Evolutionary conservation across 2,329 filamentous ascomycete genomes (phyloP).

Genomic region (Pseudogymnoascus sp.): DNA sequence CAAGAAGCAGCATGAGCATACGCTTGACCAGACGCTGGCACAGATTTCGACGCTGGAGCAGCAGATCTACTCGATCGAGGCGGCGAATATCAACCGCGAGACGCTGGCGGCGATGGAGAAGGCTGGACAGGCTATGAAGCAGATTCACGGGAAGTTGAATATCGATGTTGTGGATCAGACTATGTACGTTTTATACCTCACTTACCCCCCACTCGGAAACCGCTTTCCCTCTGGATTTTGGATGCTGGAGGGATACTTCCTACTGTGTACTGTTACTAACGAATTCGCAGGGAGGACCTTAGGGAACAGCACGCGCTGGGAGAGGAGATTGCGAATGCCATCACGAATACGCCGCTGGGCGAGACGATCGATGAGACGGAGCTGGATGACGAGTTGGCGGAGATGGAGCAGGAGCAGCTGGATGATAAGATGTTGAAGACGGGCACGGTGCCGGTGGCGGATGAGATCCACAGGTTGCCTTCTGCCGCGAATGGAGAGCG

Average conservation of each 20-base stretch:
- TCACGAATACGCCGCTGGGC: constrained; percentile 61
- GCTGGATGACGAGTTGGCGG: constrained; percentile 75
- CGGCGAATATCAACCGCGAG: constrained; percentile 97
- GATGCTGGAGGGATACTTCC: background rate
- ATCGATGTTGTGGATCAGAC: constrained; percentile 92
- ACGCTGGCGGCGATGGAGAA: constrained; percentile 91
- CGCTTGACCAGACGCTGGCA: constrained; percentile 78
- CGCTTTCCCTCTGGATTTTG: background rate
- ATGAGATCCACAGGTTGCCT: constrained; percentile 70
- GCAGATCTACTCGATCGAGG: constrained; percentile 94
- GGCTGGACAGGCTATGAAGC: constrained; percentile 82
- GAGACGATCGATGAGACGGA: constrained; percentile 77
- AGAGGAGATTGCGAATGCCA: constrained; percentile 83
- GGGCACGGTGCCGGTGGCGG: constrained; percentile 71
- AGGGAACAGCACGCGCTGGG: constrained; percentile 88
- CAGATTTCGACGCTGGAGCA: constrained; percentile 91
- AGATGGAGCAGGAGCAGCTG: constrained; percentile 82
- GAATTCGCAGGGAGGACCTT: constrained; percentile 59
- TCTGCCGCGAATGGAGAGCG: constrained; percentile 65
- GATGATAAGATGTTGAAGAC: constrained; percentile 92
- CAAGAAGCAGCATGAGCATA: constrained; percentile 91
- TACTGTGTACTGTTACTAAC: too few species aligned
- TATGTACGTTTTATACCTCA: constrained; percentile 60
- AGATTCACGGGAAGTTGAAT: constrained; percentile 83
- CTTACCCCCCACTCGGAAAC: too few species aligned